Conservation (phyloP, 495 filamentous ascomycete genomes). For the Hyaloscypha finlandica region DNA sequence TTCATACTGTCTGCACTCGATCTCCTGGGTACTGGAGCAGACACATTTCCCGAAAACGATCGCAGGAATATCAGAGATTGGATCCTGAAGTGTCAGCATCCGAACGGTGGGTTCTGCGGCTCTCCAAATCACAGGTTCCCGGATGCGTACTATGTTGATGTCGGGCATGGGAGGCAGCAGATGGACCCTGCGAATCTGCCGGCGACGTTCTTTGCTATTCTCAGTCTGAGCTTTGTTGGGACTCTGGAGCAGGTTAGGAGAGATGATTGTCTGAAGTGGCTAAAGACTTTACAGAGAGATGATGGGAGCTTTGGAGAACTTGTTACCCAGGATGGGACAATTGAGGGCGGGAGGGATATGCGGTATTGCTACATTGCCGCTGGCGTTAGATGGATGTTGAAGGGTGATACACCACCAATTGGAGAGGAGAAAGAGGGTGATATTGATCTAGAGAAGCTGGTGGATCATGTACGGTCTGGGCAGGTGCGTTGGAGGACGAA, state of each 20-base stretch:
- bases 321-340: conserved; percentile 55
- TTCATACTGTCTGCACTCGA: conserved; percentile 87
- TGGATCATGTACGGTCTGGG: conserved; percentile 68
- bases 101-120: conserved; percentile 76
- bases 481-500: conserved; percentile 50
- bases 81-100: conserved; percentile 76
- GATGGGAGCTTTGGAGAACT: conserved; percentile 94
- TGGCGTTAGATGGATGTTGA: conserved; percentile 79
- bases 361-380: conserved; percentile 83
- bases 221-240: conserved; percentile 70
- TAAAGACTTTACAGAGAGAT: conserved; percentile 72
- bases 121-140: conserved; percentile 53
- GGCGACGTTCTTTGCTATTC: conserved; percentile 84
- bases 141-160: conserved; percentile 40
- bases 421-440: conserved; percentile 64
- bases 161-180: conserved; percentile 42
- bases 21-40: conserved; percentile 64
- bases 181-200: conserved; percentile 84
- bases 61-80: conserved; percentile 63
- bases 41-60: conserved; percentile 57
- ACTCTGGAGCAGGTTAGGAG: conserved; percentile 72
- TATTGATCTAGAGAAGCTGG: conserved; percentile 70
- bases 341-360: conserved; percentile 81
- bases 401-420: conserved; percentile 39
- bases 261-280: conserved; percentile 67